Conservation (phyloP, 345 rosid genomes). For the Alliaria petiolata region DNA sequence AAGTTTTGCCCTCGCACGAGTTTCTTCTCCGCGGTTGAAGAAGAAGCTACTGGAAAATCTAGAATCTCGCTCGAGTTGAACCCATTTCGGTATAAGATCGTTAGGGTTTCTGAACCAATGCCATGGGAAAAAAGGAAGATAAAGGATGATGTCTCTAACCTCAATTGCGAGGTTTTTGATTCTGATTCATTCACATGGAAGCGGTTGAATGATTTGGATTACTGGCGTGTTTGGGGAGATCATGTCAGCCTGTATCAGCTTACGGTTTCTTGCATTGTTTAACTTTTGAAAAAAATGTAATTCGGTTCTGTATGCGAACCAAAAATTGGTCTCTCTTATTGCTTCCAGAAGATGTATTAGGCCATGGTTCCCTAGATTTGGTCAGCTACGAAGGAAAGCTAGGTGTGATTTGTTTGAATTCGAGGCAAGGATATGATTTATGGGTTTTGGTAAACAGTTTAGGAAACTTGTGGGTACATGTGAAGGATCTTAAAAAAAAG, state of each 20-base stretch:
- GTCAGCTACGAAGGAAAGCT: not conserved
- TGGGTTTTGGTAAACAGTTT: not conserved
- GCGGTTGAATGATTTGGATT: not conserved
- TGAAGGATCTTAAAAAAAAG: no score
- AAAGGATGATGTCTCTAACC: no score
- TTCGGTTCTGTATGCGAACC: constrained; percentile 14
- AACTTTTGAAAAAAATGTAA: not conserved
- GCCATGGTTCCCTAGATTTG: not conserved
- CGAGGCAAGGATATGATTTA: not conserved
- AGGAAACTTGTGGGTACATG: no score
- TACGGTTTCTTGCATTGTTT: constrained; percentile 14
- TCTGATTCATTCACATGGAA: no score
- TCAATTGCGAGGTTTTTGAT: no score
- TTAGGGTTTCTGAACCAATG: not conserved
- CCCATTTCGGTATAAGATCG: constrained; percentile 8
- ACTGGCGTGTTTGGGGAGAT: no score
- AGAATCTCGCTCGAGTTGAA: not conserved
- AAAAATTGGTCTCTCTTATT: constrained; percentile 12
- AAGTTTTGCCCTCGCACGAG: no score
- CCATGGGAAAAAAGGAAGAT: no score
- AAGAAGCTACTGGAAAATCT: not conserved
- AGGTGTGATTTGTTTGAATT: not conserved
- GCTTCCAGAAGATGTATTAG: not conserved
- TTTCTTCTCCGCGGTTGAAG: no score
- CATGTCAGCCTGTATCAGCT: not conserved